Evolutionary conservation across 202 grass and related monocot genomes (phyloP).

Genomic region (Zizania palustris): DNA sequence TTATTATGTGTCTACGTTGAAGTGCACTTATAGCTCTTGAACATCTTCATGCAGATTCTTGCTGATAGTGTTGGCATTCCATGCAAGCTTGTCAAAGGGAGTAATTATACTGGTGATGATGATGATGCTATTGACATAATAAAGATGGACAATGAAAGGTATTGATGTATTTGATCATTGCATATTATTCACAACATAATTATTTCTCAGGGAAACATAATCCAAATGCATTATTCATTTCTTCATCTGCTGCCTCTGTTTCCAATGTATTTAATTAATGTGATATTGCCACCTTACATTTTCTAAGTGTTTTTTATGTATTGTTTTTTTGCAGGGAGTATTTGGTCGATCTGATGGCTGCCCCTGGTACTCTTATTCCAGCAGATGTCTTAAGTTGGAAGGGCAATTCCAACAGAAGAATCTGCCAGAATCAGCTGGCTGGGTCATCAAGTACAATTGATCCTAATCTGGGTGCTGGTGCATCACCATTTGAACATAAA

Average conservation of each 20-base stretch:
- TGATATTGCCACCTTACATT: slow-evolving; percentile 35
- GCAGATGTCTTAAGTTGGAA: slow-evolving; percentile 89
- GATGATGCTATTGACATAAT: slow-evolving; percentile 97
- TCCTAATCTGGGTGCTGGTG: slow-evolving; percentile 47
- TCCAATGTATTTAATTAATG: slow-evolving; percentile 15
- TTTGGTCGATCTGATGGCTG: slow-evolving; percentile 98
- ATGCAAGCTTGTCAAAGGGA: slow-evolving; percentile 97
- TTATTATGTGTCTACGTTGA: not conserved
- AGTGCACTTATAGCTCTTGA: slow-evolving; percentile 14
- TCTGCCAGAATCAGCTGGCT: slow-evolving; percentile 45
- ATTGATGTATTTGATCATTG: slow-evolving; percentile 34
- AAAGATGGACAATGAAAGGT: slow-evolving; percentile 93
- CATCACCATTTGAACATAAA: slow-evolving; percentile 47
- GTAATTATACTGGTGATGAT: slow-evolving; percentile 95
- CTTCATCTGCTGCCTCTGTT: slow-evolving; percentile 30
- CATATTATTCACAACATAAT: slow-evolving; percentile 23
- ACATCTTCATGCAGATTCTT: slow-evolving; percentile 70
- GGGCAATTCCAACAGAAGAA: slow-evolving; percentile 62
- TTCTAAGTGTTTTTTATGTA: slow-evolving; percentile 46
- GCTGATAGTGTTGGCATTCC: slow-evolving; percentile 92
- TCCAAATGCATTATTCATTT: slow-evolving; percentile 35
- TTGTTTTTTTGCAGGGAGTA: slow-evolving; percentile 72
- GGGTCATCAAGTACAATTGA: slow-evolving; percentile 47
- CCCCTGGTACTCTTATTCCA: slow-evolving; percentile 91
- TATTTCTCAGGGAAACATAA: slow-evolving; percentile 20